Base-by-base conservation (phyloP, 129 eudicot species). In the Artemisia tridentata region DNA sequence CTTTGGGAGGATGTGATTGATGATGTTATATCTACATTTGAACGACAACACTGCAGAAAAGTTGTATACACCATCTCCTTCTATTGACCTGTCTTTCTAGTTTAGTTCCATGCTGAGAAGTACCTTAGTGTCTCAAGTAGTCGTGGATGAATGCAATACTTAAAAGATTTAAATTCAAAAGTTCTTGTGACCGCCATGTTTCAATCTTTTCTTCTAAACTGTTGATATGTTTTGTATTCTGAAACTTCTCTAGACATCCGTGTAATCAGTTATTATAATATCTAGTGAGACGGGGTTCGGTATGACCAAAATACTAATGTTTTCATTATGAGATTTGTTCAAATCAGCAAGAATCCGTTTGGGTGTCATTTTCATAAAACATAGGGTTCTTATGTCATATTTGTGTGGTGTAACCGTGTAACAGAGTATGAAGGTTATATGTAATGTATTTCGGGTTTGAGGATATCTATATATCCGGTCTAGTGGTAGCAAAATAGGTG, bases 1-100 rank as follows among this genome's bases (percentile, higher is more conserved):
- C 82, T 73, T 66, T 88, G 96, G 97, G 96, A 86, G 79, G 90
- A 84, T 7, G 65, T 67, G 23, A 80, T 91, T 62, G 96, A 91
- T 49, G 88, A 88, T 55, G 74, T 91, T 11, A 82, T 88, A 25
- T 66, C 62, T 38, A 83, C 72, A 60, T 91, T 91, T 65, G 96
- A 91, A 79, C 84, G 85, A 67, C 79, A 88, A 38, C 86, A 88
- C 65, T 80, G 91, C 8, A 61, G 96, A 75, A 91, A 88, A 76
- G 88, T 91, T 27, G 34, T 85, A 15, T 91, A 91, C 75, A 86
- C 84, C 63, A 76, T 91, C 80, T 84, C 90, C 23, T 88, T 72
- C 70, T 91, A 88, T 61, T 91, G 84, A 85, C 9, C 12, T 5
- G 56, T 10, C 23, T 15, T 25, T 53, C 34, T 55, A 17, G 38